These are phyloP conservation scores for Pythium plurisporium DNA, from an alignment of 352 stramenopile genomes.

Conservation along the genomic window DNA sequence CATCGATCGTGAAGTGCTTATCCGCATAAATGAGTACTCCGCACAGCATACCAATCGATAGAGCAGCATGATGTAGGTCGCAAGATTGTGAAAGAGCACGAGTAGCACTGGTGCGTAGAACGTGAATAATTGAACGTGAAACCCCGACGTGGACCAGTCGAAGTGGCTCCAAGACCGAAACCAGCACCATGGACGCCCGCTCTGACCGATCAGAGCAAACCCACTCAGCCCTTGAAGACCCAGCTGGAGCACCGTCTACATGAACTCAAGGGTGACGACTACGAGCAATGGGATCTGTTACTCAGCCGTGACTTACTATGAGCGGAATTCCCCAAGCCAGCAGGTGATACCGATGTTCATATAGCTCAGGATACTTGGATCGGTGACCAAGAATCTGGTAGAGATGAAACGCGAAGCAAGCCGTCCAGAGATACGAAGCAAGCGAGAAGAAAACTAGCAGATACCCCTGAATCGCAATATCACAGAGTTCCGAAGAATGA, in stretches of 20 bases:
- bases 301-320: conserved; percentile 20
- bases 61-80: conserved; percentile 53
- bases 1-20: background rate
- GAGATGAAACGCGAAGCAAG: conserved; percentile 75
- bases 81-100: conserved; percentile 53
- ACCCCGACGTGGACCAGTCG: conserved; percentile 41
- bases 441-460: conserved; percentile 62
- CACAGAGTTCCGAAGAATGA: too few relatives aligned
- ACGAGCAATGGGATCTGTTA: background rate
- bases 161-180: conserved; percentile 63
- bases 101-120: conserved; percentile 57
- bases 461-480: conserved; percentile 38
- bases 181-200: conserved; percentile 71
- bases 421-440: conserved; percentile 65
- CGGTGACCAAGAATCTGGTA: conserved; percentile 54
- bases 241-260: conserved; percentile 49
- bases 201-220: conserved; percentile 51
- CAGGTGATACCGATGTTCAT: conserved; percentile 64
- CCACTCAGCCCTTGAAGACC: conserved; percentile 38
- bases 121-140: conserved; percentile 55
- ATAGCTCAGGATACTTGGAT: conserved; percentile 56
- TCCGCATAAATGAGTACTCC: background rate
- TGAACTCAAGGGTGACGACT: background rate
- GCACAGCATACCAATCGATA: conserved; percentile 45
- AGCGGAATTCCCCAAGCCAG: conserved; percentile 59